Evolutionary conservation across 2,329 filamentous ascomycete species (phyloP).

Genomic region (Penicillium italicum): DNA sequence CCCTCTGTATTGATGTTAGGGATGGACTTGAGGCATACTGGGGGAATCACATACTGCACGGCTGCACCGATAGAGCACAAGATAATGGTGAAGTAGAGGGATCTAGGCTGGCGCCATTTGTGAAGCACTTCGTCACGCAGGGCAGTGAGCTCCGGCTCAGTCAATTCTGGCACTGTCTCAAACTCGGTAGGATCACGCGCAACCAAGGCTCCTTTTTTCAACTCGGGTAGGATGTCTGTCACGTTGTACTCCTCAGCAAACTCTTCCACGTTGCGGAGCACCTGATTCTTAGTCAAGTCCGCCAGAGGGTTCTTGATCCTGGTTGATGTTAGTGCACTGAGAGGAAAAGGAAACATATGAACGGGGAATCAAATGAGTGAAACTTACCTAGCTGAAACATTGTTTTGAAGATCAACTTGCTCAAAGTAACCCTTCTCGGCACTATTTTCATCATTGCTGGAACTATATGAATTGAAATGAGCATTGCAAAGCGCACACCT

Average conservation of each 20-base stretch:
- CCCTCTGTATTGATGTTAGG: slow-evolving; percentile 18
- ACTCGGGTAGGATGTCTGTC: slow-evolving; percentile 38
- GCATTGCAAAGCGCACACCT: neutral
- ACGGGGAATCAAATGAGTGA: neutral
- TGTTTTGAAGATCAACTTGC: slow-evolving; percentile 26
- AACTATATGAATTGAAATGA: slow-evolving; percentile 1
- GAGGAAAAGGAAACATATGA: neutral
- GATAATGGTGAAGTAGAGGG: slow-evolving; percentile 51
- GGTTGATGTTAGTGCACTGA: neutral
- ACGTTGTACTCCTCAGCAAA: slow-evolving; percentile 44
- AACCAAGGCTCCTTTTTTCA: slow-evolving; percentile 50
- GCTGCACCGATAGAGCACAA: slow-evolving; percentile 52
- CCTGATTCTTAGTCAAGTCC: slow-evolving; percentile 35
- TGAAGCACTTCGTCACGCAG: slow-evolving; percentile 48
- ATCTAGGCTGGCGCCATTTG: slow-evolving; percentile 49
- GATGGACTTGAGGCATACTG: neutral
- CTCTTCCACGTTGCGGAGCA: slow-evolving; percentile 43
- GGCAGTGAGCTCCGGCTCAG: slow-evolving; percentile 40
- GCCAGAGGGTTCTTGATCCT: slow-evolving; percentile 49
- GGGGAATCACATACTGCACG: slow-evolving; percentile 42
- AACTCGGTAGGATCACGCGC: slow-evolving; percentile 49
- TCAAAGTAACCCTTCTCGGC: slow-evolving; percentile 20
- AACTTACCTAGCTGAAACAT: slow-evolving; percentile 26
- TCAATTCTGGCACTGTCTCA: slow-evolving; percentile 44
- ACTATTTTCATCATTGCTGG: slow-evolving; percentile 8